Conservation (phyloP, 2,329 filamentous ascomycete species). For the Scopulariopsis brevicaulis region DNA sequence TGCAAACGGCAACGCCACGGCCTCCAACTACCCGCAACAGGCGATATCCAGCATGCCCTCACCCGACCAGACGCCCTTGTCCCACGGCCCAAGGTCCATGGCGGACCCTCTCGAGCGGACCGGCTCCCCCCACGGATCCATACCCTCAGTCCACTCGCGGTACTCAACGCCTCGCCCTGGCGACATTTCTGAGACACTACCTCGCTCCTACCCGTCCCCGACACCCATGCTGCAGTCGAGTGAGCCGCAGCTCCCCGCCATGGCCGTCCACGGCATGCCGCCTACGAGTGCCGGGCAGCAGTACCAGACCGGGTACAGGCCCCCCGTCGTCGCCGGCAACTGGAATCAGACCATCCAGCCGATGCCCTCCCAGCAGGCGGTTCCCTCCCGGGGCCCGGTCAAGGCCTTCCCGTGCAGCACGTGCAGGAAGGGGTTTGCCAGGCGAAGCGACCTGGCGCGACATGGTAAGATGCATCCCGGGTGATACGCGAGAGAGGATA, state of each 20-base stretch:
- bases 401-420: slow-evolving; percentile 83
- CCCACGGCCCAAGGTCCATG: slow-evolving; percentile 1
- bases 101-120: slow-evolving; percentile 35
- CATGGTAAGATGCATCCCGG: slow-evolving; percentile 56
- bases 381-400: slow-evolving; percentile 23
- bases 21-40: slow-evolving; percentile 7
- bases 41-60: slow-evolving; percentile 12
- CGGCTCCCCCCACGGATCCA: slow-evolving; percentile 47
- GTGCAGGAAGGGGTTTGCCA: slow-evolving; percentile 84
- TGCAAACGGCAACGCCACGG: slow-evolving; percentile 11
- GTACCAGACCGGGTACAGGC: slow-evolving; percentile 8
- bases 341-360: slow-evolving; percentile 10
- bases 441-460: slow-evolving; percentile 84
- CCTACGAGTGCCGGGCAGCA: slow-evolving; percentile 7
- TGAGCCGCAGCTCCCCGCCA: slow-evolving; percentile 16
- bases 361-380: slow-evolving; percentile 12
- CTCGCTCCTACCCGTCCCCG: slow-evolving; percentile 37
- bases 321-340: slow-evolving; percentile 2
- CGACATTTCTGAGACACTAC: slow-evolving; percentile 6
- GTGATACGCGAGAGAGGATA: not conserved
- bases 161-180: slow-evolving; percentile 28
- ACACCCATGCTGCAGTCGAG: slow-evolving; percentile 27
- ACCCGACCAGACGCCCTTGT: slow-evolving; percentile 10
- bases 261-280: slow-evolving; percentile 19
- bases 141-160: slow-evolving; percentile 44